Percentiles rank a stretch among this genome's conserved stretches.
These are phyloP conservation scores for Besnoitia besnoiti DNA, from an alignment of 169 alveolate species.

Conservation along the genomic window DNA sequence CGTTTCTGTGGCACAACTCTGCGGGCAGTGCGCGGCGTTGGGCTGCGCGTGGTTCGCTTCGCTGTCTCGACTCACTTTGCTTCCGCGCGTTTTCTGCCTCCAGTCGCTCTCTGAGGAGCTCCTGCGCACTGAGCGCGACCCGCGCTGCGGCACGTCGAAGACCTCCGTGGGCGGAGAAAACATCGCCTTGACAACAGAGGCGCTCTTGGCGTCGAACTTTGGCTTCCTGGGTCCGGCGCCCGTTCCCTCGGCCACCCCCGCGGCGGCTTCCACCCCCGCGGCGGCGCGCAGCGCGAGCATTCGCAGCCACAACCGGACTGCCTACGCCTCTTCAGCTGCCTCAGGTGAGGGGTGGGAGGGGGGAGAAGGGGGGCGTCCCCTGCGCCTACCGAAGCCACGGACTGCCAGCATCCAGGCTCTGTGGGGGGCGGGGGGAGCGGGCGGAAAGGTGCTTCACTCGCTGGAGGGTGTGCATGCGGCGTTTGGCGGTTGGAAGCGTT, in stretches of 20 bases:
- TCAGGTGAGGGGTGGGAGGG: too few relatives aligned
- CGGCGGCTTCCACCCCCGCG: not conserved
- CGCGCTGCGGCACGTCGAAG: not conserved
- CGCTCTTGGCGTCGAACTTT: not conserved
- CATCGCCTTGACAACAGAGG: slow-evolving; percentile 18
- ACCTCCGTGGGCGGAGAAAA: not conserved
- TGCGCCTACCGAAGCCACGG: too few relatives aligned
- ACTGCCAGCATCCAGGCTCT: too few relatives aligned
- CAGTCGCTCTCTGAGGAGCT: not conserved
- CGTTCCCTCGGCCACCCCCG: not conserved
- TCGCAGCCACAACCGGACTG: not conserved
- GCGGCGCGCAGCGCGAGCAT: slow-evolving; percentile 18
- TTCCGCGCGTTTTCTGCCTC: not conserved
- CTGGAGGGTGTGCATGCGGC: too few relatives aligned
- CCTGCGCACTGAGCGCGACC: slow-evolving; percentile 8
- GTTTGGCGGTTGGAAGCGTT: too few relatives aligned
- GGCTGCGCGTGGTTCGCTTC: not conserved
- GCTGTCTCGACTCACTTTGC: not conserved
- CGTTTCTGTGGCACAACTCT: too few relatives aligned
- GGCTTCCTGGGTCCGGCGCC: not conserved
- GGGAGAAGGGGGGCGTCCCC: not conserved
- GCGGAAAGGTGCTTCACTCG: too few relatives aligned
- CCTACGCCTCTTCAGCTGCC: not conserved
- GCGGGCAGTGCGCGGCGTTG: too few relatives aligned
- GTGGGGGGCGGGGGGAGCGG: too few relatives aligned